Evolutionary conservation across 192 early-diverging fungal species (phyloP).

Genomic region (Obelidium mucronatum): DNA sequence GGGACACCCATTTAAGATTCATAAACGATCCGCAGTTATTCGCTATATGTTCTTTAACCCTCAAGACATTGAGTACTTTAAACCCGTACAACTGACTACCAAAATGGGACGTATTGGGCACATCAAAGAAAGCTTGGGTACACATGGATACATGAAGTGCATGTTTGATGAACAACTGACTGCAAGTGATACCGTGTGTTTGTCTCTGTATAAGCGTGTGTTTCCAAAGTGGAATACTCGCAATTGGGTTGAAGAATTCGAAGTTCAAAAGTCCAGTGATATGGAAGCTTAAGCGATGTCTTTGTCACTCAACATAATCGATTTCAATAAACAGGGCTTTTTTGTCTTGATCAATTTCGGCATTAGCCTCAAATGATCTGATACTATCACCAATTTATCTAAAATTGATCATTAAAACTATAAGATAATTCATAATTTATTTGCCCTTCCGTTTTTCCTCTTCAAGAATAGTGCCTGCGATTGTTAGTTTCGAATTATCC

Average conservation of each 20-base stretch:
- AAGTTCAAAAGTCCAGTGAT: background rate
- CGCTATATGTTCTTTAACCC: constrained; percentile 98
- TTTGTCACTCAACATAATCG: too few relatives aligned
- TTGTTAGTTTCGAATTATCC: background rate
- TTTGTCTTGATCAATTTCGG: too few relatives aligned
- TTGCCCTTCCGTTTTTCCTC: constrained; percentile 2
- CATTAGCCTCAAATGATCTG: too few relatives aligned
- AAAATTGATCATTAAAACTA: too few relatives aligned
- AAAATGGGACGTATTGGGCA: constrained; percentile 93
- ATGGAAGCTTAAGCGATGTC: constrained; percentile 21
- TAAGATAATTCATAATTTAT: too few relatives aligned
- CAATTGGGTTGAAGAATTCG: constrained; percentile 19
- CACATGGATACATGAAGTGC: constrained; percentile 97
- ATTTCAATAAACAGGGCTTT: too few relatives aligned
- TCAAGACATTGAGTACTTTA: constrained; percentile 95
- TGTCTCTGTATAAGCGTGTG: constrained; percentile 95
- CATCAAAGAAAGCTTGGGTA: constrained; percentile 92
- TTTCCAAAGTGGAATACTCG: constrained; percentile 95
- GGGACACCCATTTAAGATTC: constrained; percentile 93
- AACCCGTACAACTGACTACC: constrained; percentile 90
- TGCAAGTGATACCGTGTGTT: constrained; percentile 94
- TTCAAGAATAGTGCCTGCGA: background rate
- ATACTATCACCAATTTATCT: too few relatives aligned
- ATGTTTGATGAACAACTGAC: constrained; percentile 87
- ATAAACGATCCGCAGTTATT: constrained; percentile 91